These are phyloP conservation scores for Adansonia grandidieri DNA, from an alignment of 441 rosid species.

Conservation along the genomic window DNA sequence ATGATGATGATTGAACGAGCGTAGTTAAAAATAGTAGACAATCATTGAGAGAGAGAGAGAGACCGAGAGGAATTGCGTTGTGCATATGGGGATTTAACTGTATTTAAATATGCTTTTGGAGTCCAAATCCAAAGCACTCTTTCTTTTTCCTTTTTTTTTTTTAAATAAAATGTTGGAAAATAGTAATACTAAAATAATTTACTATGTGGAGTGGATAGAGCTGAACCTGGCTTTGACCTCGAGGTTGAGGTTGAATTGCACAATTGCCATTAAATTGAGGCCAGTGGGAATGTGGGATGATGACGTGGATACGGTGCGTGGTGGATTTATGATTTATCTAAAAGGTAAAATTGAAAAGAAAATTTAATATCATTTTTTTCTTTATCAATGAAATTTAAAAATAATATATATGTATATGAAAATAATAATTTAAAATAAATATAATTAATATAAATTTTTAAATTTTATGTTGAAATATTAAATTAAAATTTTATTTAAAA, in stretches of 20 bases:
- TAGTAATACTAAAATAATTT: neutral
- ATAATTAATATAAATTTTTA: too few species aligned
- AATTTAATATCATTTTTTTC: too few species aligned
- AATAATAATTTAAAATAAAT: too few species aligned
- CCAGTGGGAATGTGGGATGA: neutral
- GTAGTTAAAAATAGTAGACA: constrained; percentile 40
- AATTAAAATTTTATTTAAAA: too few species aligned
- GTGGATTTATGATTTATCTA: too few species aligned
- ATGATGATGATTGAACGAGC: constrained; percentile 40
- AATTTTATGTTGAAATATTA: too few species aligned
- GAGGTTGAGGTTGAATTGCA: neutral
- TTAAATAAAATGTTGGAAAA: neutral
- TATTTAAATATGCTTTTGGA: constrained; percentile 56
- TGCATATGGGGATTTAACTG: constrained; percentile 43
- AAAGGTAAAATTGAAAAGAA: too few species aligned
- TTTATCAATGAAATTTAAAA: too few species aligned
- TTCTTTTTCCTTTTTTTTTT: neutral
- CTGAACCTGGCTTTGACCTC: neutral
- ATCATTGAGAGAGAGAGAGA: constrained; percentile 33
- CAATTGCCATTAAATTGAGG: neutral
- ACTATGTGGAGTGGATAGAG: neutral
- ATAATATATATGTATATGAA: too few species aligned
- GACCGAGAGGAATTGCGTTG: neutral
- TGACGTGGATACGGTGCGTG: neutral
- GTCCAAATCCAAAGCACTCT: constrained; percentile 39